Evolutionary conservation across 2,329 filamentous ascomycete genomes (phyloP).

Genomic region (Colletotrichum paranaense): DNA sequence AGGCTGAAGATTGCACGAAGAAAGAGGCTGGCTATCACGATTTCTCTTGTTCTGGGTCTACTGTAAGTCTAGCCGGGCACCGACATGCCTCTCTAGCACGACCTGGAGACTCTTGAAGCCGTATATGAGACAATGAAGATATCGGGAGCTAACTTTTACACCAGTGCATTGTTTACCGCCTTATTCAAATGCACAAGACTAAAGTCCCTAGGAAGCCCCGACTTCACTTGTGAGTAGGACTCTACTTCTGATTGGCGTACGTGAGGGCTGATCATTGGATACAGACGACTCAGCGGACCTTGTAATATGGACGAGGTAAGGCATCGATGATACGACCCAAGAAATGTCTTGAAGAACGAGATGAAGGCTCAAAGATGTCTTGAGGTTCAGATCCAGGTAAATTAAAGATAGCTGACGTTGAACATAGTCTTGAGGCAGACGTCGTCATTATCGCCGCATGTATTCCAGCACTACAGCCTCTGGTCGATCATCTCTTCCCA

Average conservation of each 20-base stretch:
- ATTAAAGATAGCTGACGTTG: not conserved
- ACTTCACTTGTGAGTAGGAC: constrained; percentile 41
- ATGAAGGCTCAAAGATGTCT: too few relatives aligned
- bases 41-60: constrained; percentile 48
- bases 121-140: too few relatives aligned
- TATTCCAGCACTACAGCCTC: constrained; percentile 47
- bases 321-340: too few relatives aligned
- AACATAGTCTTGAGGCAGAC: constrained; percentile 45
- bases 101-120: too few relatives aligned
- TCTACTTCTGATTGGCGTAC: too few relatives aligned
- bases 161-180: constrained; percentile 40
- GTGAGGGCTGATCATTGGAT: not conserved
- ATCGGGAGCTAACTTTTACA: too few relatives aligned
- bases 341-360: too few relatives aligned
- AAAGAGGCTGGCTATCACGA: constrained; percentile 52
- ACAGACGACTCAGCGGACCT: constrained; percentile 23
- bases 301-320: constrained; percentile 23
- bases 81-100: too few relatives aligned
- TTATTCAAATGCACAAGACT: constrained; percentile 49
- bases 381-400: not conserved
- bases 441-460: constrained; percentile 48
- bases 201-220: constrained; percentile 42
- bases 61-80: constrained; percentile 5
- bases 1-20: constrained; percentile 49
- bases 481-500: constrained; percentile 30